Conservation (phyloP, 2,329 filamentous ascomycete genomes). For the Daldinia eschscholtzii region DNA sequence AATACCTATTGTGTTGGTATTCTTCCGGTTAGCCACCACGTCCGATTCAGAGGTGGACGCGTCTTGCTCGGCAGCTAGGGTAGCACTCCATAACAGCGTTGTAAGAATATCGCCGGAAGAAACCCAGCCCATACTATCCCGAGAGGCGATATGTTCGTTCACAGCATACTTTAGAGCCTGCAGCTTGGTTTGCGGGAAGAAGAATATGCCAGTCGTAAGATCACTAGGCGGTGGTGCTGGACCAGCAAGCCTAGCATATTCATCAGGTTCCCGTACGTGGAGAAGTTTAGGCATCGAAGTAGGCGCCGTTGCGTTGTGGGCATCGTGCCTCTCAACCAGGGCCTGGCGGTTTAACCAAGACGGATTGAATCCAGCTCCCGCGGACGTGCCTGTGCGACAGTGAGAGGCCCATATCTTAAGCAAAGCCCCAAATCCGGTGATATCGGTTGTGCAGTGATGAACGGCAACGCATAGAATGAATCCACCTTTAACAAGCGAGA, state of each 20-base stretch:
- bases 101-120: slow-evolving; percentile 49
- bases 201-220: slow-evolving; percentile 45
- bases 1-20: slow-evolving; percentile 44
- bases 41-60: background rate
- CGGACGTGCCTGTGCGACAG: slow-evolving; percentile 42
- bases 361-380: slow-evolving; percentile 35
- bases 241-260: slow-evolving; percentile 1
- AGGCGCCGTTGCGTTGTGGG: background rate
- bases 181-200: slow-evolving; percentile 44
- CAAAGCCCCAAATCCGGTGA: slow-evolving; percentile 49
- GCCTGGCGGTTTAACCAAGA: slow-evolving; percentile 43
- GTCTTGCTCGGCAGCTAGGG: slow-evolving; percentile 38
- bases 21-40: background rate
- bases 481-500: slow-evolving; percentile 46
- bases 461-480: slow-evolving; percentile 47
- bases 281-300: slow-evolving; percentile 43
- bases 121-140: slow-evolving; percentile 41
- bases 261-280: slow-evolving; percentile 30
- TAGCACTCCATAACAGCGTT: slow-evolving; percentile 49
- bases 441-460: slow-evolving; percentile 49
- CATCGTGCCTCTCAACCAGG: slow-evolving; percentile 16
- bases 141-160: slow-evolving; percentile 37
- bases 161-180: slow-evolving; percentile 41
- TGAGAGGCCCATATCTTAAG: slow-evolving; percentile 50
- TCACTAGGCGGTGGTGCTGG: slow-evolving; percentile 10